Evolutionary conservation across 192 early-diverging fungal species (phyloP).

Genomic region (Bifiguratus adelaidae): DNA sequence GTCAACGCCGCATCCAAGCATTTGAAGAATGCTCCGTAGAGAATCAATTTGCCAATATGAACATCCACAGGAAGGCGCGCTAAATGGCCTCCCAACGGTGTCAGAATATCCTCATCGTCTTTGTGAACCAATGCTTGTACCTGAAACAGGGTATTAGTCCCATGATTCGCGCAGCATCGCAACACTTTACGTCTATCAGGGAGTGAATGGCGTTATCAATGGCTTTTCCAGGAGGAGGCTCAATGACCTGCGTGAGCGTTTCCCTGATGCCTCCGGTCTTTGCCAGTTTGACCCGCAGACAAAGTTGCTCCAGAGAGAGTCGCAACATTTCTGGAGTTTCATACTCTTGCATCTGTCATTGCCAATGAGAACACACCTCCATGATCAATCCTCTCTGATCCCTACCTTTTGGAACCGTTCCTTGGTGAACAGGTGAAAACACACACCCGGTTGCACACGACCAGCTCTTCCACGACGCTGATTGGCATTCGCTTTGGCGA

Average conservation of each 20-base stretch:
- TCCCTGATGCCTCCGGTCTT: slow-evolving; percentile 27
- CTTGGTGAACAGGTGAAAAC: slow-evolving; percentile 61
- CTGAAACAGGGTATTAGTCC: slow-evolving; percentile 5
- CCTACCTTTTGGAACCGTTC: slow-evolving; percentile 29
- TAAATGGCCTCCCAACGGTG: slow-evolving; percentile 48
- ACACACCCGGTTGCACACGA: slow-evolving; percentile 60
- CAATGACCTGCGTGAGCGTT: slow-evolving; percentile 35
- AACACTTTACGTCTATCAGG: slow-evolving; percentile 37
- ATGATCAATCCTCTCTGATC: too few relatives aligned
- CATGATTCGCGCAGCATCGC: background rate
- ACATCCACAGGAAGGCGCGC: slow-evolving; percentile 56
- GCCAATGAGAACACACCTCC: slow-evolving; percentile 7
- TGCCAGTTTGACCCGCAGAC: slow-evolving; percentile 46
- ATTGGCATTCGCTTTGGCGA: slow-evolving; percentile 53
- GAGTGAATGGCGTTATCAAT: slow-evolving; percentile 35
- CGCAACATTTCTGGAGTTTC: slow-evolving; percentile 61
- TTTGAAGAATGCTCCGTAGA: slow-evolving; percentile 52
- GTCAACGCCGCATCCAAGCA: slow-evolving; percentile 53
- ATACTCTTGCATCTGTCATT: slow-evolving; percentile 15
- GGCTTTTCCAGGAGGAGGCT: slow-evolving; percentile 36
- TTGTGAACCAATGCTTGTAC: slow-evolving; percentile 29
- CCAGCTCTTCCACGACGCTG: slow-evolving; percentile 82
- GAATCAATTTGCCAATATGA: slow-evolving; percentile 57
- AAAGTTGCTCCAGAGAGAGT: slow-evolving; percentile 63
- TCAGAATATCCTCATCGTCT: slow-evolving; percentile 25